Base-by-base conservation (phyloP, 805 yeast genomes). In the Myxozyma vanderwaltii region DNA sequence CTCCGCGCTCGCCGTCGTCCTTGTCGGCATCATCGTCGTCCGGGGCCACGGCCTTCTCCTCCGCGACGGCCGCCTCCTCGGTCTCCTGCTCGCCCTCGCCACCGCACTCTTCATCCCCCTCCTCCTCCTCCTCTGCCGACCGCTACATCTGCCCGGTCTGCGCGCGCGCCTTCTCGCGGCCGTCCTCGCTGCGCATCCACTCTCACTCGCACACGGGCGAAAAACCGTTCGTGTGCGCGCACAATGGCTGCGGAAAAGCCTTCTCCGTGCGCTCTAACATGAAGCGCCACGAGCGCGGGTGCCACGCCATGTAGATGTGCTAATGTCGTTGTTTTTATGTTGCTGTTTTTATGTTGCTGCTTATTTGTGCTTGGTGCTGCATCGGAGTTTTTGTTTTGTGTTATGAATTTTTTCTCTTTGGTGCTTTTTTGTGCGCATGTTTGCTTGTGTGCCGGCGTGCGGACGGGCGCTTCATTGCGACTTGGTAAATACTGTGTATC, bases 251-350 rank as follows among this genome's bases (percentile, higher is more conserved):
- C 71, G 86, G 85, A 0, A 82, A 86, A 65, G 70, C 80, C 4
- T 91, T 90, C 70, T 81, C 86, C 23, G 96, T 91, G 33, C 83
- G 90, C 67, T 84, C 90, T 33, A 90, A 90, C 71, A 83, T 91
- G 86, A 81, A 89, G n/a, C 79, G 97, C 62, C 97, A 90, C 73
- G 79, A 81, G 65, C 85, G 68, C 12, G 68, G 68, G 13, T 64
- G 68, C 35, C 68, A 64, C 49, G 49, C 67, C 40, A 24, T 48
- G 47, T 55, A 35, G 15, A 5, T 19, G n/a, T 39, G 33, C 26
- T 31, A 4, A 8, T 4, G 23, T 24, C 19, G 29, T 29, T 36
- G 6, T 23, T 36, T 35, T 7, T 35, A 17, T 38, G 4, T 38
- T 13, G 7, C 21, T 38, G 15, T 38, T 27, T 24, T 15, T 35